Conservation (phyloP, 2,329 filamentous ascomycete species). For the Phoma sp. region DNA sequence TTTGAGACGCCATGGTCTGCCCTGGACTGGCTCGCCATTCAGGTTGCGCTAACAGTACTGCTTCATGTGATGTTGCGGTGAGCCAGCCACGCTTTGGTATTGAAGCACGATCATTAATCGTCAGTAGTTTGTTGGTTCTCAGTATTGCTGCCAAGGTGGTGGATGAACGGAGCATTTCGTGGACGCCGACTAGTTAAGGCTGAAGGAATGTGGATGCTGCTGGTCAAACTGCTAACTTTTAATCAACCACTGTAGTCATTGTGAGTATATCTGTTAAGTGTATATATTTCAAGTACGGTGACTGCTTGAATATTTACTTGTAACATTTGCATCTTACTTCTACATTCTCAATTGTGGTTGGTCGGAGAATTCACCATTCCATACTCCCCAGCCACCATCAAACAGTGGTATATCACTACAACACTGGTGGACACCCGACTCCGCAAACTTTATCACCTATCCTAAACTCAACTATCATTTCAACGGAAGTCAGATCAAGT, state of each 20-base stretch:
- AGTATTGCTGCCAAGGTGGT: constrained; percentile 13
- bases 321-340: not conserved
- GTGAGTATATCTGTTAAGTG: not conserved
- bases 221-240: not conserved
- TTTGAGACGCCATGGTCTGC: not conserved
- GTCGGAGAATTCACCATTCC: constrained; percentile 1
- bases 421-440: too few species aligned
- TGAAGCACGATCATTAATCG: constrained; percentile 4
- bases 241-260: not conserved
- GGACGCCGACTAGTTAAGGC: not conserved
- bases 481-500: too few species aligned
- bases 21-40: constrained; percentile 1
- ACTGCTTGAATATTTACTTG: not conserved
- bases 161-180: constrained; percentile 11
- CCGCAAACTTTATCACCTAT: too few species aligned
- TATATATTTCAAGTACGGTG: not conserved
- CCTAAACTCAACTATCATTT: too few species aligned
- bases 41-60: constrained; percentile 1
- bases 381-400: constrained; percentile 5
- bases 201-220: constrained; percentile 1
- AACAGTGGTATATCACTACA: not conserved
- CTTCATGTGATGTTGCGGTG: constrained; percentile 3
- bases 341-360: not conserved
- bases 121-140: constrained; percentile 8
- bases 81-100: constrained; percentile 11